phyloP scores from a whole-genome alignment of 352 stramenopile species.

The Aphanomyces stellatus region DNA sequence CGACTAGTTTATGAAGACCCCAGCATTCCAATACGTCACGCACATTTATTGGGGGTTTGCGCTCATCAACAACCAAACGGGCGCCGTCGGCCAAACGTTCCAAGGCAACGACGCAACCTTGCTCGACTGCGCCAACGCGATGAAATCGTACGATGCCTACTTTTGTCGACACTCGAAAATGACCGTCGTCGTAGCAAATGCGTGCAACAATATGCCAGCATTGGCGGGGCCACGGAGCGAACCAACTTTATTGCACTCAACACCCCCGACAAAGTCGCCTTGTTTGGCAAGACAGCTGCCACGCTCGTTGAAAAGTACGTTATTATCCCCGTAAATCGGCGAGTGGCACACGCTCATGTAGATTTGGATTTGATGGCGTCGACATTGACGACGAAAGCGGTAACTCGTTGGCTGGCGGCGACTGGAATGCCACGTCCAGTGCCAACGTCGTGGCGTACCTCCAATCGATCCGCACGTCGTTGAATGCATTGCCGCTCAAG shows the following conservation, averaged over 20 bases:
- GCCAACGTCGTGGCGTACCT: constrained; percentile 38
- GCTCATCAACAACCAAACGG: constrained; percentile 35
- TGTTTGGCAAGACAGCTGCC: constrained; percentile 45
- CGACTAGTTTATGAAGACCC: constrained; percentile 10
- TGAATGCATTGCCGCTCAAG: constrained; percentile 36
- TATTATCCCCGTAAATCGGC: neutral
- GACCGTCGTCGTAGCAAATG: constrained; percentile 32
- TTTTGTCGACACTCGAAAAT: neutral
- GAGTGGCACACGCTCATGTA: neutral
- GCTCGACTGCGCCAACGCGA: constrained; percentile 40
- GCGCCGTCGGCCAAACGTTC: constrained; percentile 41
- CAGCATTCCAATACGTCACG: constrained; percentile 30
- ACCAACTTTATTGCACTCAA: constrained; percentile 38
- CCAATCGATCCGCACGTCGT: constrained; percentile 33
- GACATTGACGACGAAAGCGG: constrained; percentile 67
- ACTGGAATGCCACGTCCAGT: constrained; percentile 35
- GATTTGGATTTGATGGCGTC: constrained; percentile 45
- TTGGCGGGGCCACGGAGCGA: constrained; percentile 75
- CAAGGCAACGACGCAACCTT: constrained; percentile 50
- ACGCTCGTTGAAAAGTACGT: constrained; percentile 42
- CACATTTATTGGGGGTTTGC: constrained; percentile 73
- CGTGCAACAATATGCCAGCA: constrained; percentile 46
- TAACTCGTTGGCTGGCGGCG: constrained; percentile 26
- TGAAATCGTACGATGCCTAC: constrained; percentile 37
- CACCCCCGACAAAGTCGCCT: constrained; percentile 25